Base-by-base conservation (phyloP, 805 yeast genomes). In the Crinitomyces ghanaensis region DNA sequence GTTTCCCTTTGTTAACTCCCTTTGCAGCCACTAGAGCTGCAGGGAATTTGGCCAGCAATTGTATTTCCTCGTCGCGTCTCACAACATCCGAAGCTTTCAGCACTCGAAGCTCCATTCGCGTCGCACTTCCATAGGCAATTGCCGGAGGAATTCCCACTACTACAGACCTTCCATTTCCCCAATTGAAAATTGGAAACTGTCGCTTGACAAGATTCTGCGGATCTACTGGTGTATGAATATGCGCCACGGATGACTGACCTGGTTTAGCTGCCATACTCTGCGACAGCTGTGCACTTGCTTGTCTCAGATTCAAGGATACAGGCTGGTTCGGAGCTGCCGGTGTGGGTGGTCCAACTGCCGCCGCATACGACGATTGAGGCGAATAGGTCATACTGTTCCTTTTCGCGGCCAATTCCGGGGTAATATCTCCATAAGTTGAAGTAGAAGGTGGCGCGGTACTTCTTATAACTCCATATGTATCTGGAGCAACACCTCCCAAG, bases 181-280 rank as follows among this genome's bases (percentile, higher is more conserved):
- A 84, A 37, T 68, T 63, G 50, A 82, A 78, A 21, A 84, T 50
- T 0, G 95, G 93, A 56, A 78, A 79, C 49, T 81, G 93, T 35
- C 79, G 63, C 30, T 59, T 55, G 16, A 64, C 54, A 33, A 77
- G 53, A 16, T 73, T 68, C 33, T 68, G 69, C 5, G 42, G 41
- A 17, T 42, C 47, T 17, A 40, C 37, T 4, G 51, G 45, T n/a
- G n/a, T n/a, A n/a, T n/a, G 30, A 8, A 40, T 34, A 29, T 30
- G 26, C 15, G 39, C 12, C 15, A 28, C 26, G 11, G 28, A 19
- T 14, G 14, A 28, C 22, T 28, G 30, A 20, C 11, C 23, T 8
- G 15, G 28, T 17, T 23, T 28, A 14, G 21, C 20, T 19, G 18
- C 22, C 29, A 28, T 21, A 4, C 17, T 29, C 23, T 7, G 37